phyloP scores from a whole-genome alignment of 331 rosid genomes.

The Quercus phellos region DNA sequence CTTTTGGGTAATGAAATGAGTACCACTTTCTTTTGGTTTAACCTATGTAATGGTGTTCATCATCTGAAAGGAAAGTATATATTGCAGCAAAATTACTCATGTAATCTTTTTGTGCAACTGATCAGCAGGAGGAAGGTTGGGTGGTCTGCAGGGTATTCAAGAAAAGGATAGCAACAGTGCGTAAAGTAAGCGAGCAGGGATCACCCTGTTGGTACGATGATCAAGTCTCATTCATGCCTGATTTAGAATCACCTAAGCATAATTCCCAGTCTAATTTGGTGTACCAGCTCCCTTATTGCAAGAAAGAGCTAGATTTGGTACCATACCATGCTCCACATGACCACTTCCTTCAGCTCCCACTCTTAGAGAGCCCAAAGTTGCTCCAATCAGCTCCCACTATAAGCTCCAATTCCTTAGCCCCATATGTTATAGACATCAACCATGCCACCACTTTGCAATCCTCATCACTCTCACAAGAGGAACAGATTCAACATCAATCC shows the following conservation, averaged over 20 bases:
- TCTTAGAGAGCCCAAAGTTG: slow-evolving; percentile 54
- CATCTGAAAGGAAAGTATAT: neutral
- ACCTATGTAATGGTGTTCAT: neutral
- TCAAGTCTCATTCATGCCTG: slow-evolving; percentile 66
- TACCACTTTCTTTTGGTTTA: neutral
- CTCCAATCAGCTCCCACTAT: slow-evolving; percentile 33
- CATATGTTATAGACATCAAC: slow-evolving; percentile 35
- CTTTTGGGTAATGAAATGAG: too few relatives aligned
- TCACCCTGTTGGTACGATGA: slow-evolving; percentile 91
- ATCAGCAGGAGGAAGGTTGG: slow-evolving; percentile 89
- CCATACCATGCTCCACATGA: slow-evolving; percentile 42
- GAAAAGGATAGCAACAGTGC: slow-evolving; percentile 73
- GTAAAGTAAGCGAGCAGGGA: slow-evolving; percentile 65
- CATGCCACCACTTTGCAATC: slow-evolving; percentile 24
- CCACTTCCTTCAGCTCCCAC: slow-evolving; percentile 66
- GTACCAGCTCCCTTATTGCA: slow-evolving; percentile 51
- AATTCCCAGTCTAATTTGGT: slow-evolving; percentile 35
- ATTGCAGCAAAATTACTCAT: neutral
- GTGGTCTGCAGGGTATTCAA: slow-evolving; percentile 93
- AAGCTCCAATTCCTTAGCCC: slow-evolving; percentile 28
- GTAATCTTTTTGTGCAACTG: neutral
- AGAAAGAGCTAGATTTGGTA: slow-evolving; percentile 55
- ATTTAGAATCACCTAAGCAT: slow-evolving; percentile 69
- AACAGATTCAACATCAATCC: slow-evolving; percentile 7
- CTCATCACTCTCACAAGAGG: slow-evolving; percentile 27